Base-by-base conservation (phyloP, 1,284 basidiomycete species). In the Ganoderma meredithae region DNA sequence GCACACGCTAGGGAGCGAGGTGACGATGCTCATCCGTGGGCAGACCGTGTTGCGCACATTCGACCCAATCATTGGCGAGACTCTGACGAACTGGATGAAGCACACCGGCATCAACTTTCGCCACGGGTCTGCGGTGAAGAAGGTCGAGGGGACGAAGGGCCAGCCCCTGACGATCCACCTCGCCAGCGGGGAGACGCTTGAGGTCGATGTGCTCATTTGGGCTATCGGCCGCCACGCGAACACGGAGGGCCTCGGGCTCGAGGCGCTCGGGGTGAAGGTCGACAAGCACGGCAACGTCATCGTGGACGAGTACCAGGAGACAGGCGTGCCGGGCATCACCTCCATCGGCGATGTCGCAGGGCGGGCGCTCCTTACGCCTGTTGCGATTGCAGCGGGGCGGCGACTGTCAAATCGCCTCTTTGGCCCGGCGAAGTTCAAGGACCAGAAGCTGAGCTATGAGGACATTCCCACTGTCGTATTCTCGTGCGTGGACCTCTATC, bases 381-480 rank as follows among this genome's bases (percentile, higher is more conserved):
- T 99, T 7, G 98, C 97, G 27, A 98, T 99, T 70, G 97, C 97
- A 60, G 98, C 98, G 6, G 97, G 96, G 31, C 85, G 97, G 67
- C 85, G 95, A 70, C 83, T 99, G 49, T 87, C 91, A 62, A 99
- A 99, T 83, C 85, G 98, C 62, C 82, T 99, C 63, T 99, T 95
- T 78, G 98, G 97, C 12, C 90, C 90, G 0, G 86, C 89, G 64
- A 84, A 94, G 80, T 96, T 88, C 85, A 95, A 93, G 83, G 80
- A 93, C 67, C 94, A 98, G 77, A 95, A 96, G 81, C 86, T 99
- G 71, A 87, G 86, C 77, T 99, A 99, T 79, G 87, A 92, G 56
- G 90, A 98, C 79, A 96, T 99, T 72, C 93, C 98, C 4, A 94
- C 90, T 55, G 96, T 98, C 70, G 95, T 98, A 68, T 98, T 98